Percentiles rank a stretch among this genome's conserved stretches.
Evolutionary conservation across 1,284 basidiomycete species (phyloP).

Genomic region (Spongiforma sp.): DNA sequence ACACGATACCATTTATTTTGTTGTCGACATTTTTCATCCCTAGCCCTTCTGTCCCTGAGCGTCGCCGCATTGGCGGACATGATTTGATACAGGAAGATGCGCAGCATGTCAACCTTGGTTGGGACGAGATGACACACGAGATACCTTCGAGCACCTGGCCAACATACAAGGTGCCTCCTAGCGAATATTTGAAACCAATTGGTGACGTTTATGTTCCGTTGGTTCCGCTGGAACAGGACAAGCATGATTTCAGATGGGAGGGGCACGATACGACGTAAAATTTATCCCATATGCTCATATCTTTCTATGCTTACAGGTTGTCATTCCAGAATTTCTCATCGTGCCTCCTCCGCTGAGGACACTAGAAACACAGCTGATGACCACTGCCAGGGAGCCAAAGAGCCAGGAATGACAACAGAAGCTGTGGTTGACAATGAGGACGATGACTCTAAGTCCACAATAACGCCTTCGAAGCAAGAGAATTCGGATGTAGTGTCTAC

Average conservation of each 20-base stretch:
- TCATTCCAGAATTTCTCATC: constrained; percentile 1
- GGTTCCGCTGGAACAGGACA: background rate
- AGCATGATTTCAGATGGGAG: background rate
- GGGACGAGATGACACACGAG: constrained; percentile 7
- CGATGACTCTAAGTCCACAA: background rate
- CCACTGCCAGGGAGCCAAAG: background rate
- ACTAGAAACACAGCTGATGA: background rate
- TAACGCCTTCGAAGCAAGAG: constrained; percentile 8
- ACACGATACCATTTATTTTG: no score
- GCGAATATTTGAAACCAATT: constrained; percentile 11
- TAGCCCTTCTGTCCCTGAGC: constrained; percentile 7
- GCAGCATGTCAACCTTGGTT: constrained; percentile 1
- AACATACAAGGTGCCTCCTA: constrained; percentile 28
- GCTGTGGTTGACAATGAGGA: background rate
- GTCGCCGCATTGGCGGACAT: background rate
- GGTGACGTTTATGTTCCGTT: background rate
- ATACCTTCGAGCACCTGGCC: background rate
- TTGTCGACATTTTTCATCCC: no score
- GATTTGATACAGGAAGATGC: background rate
- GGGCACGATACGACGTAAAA: constrained; percentile 10
- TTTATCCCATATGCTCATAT: background rate
- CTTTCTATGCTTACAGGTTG: constrained; percentile 8
- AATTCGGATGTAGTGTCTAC: constrained; percentile 13
- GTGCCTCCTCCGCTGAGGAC: background rate
- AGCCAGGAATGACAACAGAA: background rate